Conservation (phyloP, 345 rosid genomes). For the Murraya koenigii region DNA sequence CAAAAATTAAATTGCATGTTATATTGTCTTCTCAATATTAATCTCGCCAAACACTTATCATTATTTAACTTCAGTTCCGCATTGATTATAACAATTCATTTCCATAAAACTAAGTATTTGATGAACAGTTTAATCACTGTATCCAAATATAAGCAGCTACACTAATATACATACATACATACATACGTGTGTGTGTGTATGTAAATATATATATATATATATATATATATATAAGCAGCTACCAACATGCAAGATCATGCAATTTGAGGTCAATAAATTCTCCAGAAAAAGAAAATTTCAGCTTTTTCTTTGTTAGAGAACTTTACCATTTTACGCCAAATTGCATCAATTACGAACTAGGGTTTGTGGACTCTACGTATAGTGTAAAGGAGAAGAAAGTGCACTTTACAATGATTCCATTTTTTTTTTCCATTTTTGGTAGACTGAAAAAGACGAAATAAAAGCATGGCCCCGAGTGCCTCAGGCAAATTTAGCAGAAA, state of each 20-base stretch:
- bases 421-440: constrained; percentile 1
- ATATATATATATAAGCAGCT: no score
- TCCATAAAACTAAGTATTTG: no score
- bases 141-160: background rate
- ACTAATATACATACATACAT: no score
- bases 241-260: no score
- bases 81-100: no score
- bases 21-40: no score
- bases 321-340: background rate
- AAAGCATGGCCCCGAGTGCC: constrained; percentile 10
- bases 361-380: background rate
- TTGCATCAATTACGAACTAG: background rate
- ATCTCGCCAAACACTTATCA: no score
- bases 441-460: background rate
- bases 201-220: no score
- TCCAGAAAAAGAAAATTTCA: background rate
- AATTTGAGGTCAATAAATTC: background rate
- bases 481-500: background rate
- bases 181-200: no score
- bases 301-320: background rate
- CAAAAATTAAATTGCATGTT: no score
- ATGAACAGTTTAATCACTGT: no score
- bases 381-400: background rate
- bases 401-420: background rate
- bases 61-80: no score